Evolutionary conservation across 805 yeast species (phyloP).

Genomic region (Ogataea pini): DNA sequence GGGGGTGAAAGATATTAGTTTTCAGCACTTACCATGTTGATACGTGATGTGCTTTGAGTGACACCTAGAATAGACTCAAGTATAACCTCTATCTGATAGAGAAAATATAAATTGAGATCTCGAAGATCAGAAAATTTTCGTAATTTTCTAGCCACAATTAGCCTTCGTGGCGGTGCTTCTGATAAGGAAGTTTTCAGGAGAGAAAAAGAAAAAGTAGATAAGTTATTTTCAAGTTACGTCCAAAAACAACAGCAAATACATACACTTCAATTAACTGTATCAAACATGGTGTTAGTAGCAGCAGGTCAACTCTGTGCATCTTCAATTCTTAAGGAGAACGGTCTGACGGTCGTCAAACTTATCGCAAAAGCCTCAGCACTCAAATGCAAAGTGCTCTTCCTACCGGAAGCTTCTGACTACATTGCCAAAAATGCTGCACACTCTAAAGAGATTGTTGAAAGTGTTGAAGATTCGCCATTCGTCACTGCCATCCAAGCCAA

Average conservation of each 20-base stretch:
- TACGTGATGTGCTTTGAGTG: not conserved
- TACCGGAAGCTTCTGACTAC: slow-evolving; percentile 95
- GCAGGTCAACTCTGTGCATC: slow-evolving; percentile 87
- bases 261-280: not conserved
- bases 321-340: slow-evolving; percentile 58
- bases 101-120: too few relatives aligned
- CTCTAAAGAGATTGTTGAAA: slow-evolving; percentile 57
- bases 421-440: slow-evolving; percentile 70
- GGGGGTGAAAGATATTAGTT: too few relatives aligned
- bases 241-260: too few relatives aligned
- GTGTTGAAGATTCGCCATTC: slow-evolving; percentile 44
- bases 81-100: too few relatives aligned
- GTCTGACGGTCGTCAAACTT: slow-evolving; percentile 55
- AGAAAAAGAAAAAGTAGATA: not conserved
- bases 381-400: slow-evolving; percentile 69
- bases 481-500: slow-evolving; percentile 45
- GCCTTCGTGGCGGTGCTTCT: not conserved
- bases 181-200: not conserved
- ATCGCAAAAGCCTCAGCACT: slow-evolving; percentile 62
- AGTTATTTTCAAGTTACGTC: too few relatives aligned
- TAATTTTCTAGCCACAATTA: not conserved
- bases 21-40: not conserved
- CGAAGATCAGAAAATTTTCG: slow-evolving; percentile 1
- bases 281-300: slow-evolving; percentile 62
- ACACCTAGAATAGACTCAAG: too few relatives aligned